Conservation (phyloP, 257 asterid species). For the Vinca minor region DNA sequence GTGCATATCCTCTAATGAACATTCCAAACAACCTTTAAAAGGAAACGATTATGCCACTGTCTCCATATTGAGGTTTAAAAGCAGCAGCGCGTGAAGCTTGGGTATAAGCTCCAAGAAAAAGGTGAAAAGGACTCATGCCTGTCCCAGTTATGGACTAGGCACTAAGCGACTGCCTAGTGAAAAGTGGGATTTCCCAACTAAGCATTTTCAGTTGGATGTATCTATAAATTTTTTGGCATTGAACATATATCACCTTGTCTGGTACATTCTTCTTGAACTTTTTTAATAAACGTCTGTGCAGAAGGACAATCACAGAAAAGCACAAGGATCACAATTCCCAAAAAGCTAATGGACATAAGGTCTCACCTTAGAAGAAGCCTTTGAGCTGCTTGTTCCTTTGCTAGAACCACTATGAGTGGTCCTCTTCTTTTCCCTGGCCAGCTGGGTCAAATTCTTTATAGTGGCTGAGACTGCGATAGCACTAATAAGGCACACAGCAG, state of each 20-base stretch:
- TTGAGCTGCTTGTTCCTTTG: constrained; percentile 61
- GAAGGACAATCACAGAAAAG: neutral
- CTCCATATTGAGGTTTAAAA: neutral
- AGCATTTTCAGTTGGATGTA: neutral
- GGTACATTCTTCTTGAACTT: neutral
- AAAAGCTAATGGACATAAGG: neutral
- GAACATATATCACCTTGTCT: neutral
- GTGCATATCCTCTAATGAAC: neutral
- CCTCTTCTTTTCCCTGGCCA: constrained; percentile 69
- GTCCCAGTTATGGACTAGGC: neutral
- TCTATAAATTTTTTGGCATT: no score
- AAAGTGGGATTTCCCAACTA: neutral
- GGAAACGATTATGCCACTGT: neutral
- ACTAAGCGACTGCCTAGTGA: constrained; percentile 12
- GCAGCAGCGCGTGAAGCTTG: no score
- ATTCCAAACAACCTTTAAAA: neutral
- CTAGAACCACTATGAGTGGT: constrained; percentile 40
- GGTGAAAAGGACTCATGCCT: neutral
- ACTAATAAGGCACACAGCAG: constrained; percentile 95
- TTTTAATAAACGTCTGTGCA: neutral
- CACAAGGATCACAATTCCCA: constrained; percentile 11
- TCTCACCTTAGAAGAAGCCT: constrained; percentile 76
- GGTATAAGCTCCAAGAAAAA: neutral
- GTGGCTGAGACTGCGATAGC: constrained; percentile 98
- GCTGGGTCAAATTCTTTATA: constrained; percentile 73